phyloP scores from a whole-genome alignment of 2,329 filamentous ascomycete genomes.

The Pseudopyrenochaeta lycopersici region DNA sequence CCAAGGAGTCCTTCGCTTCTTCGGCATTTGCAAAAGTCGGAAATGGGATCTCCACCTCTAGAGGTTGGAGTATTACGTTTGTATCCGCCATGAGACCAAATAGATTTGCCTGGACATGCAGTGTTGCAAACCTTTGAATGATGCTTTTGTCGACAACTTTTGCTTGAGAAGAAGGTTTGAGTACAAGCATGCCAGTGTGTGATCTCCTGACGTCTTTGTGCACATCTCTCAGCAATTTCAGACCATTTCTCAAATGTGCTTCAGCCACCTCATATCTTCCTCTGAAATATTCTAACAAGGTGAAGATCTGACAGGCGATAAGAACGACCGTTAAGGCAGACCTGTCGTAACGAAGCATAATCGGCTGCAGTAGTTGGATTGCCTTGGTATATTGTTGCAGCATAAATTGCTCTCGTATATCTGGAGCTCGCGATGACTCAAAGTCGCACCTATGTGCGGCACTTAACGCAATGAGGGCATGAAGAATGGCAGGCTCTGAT shows the following conservation, averaged over 20 bases:
- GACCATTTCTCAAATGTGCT: constrained; percentile 53
- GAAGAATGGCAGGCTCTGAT: constrained; percentile 53
- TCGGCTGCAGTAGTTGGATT: constrained; percentile 45
- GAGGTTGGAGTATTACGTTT: constrained; percentile 1
- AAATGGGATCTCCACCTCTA: background rate
- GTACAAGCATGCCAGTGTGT: background rate
- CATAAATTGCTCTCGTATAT: constrained; percentile 40
- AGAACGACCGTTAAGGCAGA: constrained; percentile 47
- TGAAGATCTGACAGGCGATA: constrained; percentile 55
- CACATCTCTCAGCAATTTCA: constrained; percentile 48
- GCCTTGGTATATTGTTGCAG: constrained; percentile 54
- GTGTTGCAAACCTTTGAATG: constrained; percentile 51
- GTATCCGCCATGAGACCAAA: constrained; percentile 15
- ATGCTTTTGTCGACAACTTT: constrained; percentile 56
- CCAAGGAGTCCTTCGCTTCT: constrained; percentile 16
- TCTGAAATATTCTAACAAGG: constrained; percentile 52
- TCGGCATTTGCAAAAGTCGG: constrained; percentile 3
- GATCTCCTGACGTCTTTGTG: constrained; percentile 7
- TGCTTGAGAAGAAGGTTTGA: constrained; percentile 8
- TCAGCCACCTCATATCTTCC: constrained; percentile 50
- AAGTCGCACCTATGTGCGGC: constrained; percentile 38
- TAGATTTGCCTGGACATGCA: constrained; percentile 25
- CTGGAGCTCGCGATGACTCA: constrained; percentile 9
- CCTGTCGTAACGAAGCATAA: constrained; percentile 22
- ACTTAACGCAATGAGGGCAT: constrained; percentile 54